These are phyloP conservation scores for Medicago arabica DNA, from an alignment of 306 rosid genomes.

Conservation along the genomic window DNA sequence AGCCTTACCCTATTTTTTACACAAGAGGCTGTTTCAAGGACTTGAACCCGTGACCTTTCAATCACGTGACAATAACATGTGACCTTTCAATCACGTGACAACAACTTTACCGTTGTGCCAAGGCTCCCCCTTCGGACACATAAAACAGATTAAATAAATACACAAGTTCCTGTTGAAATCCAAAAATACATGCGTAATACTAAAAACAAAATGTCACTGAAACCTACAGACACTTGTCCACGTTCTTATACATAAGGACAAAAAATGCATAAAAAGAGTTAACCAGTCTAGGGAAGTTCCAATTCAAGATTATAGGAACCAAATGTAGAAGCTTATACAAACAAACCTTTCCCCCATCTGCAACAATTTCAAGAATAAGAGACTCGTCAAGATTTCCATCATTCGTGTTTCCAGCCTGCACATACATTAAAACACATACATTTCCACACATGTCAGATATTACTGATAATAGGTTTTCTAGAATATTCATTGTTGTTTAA, in stretches of 20 bases:
- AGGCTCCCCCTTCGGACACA: too few species aligned
- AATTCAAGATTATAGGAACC: constrained; percentile 4
- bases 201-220: background rate
- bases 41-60: too few species aligned
- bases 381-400: constrained; percentile 66
- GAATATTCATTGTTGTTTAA: background rate
- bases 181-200: background rate
- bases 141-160: constrained; percentile 6
- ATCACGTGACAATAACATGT: too few species aligned
- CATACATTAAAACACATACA: constrained; percentile 34
- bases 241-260: background rate
- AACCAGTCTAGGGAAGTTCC: background rate
- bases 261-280: constrained; percentile 16
- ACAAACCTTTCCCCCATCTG: constrained; percentile 92
- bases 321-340: constrained; percentile 11
- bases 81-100: too few species aligned
- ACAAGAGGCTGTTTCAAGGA: too few species aligned
- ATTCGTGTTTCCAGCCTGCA: constrained; percentile 63
- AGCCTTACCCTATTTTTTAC: too few species aligned
- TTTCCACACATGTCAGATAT: background rate
- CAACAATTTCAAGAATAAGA: constrained; percentile 83
- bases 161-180: background rate
- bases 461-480: background rate
- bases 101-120: too few species aligned
- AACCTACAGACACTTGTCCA: constrained; percentile 7